phyloP scores from a whole-genome alignment of 305 asterid genomes.

The Withania somnifera region DNA sequence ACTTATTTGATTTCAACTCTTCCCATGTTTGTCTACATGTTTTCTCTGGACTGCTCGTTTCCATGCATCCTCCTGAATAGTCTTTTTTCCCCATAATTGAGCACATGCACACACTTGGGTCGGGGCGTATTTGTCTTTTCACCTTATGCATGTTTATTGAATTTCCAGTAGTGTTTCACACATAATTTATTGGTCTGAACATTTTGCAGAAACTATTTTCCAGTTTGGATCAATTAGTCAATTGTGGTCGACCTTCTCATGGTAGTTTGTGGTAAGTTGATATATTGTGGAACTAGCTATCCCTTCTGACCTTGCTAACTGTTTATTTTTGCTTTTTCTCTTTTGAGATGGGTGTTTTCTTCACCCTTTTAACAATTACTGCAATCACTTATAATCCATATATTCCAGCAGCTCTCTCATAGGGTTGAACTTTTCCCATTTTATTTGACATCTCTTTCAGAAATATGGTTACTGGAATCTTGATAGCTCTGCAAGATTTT shows the following conservation, averaged over 20 bases:
- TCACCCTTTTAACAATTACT: neutral
- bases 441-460: neutral
- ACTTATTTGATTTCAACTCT: neutral
- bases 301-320: neutral
- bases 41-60: neutral
- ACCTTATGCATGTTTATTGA: constrained; percentile 8
- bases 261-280: constrained; percentile 64
- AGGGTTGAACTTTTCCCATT: too few relatives aligned
- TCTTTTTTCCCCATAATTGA: too few relatives aligned
- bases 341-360: neutral
- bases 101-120: neutral
- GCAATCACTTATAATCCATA: neutral
- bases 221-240: constrained; percentile 60
- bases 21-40: neutral
- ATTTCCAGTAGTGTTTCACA: neutral
- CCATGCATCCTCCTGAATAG: neutral
- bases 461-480: neutral
- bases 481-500: neutral
- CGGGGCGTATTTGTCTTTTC: neutral
- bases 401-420: neutral
- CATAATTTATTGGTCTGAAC: constrained; percentile 4
- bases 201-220: constrained; percentile 62
- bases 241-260: constrained; percentile 66
- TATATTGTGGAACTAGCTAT: too few relatives aligned
- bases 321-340: neutral